These are phyloP conservation scores for Lichtheimia ornata DNA, from an alignment of 371 early-diverging fungal genomes.

Conservation along the genomic window DNA sequence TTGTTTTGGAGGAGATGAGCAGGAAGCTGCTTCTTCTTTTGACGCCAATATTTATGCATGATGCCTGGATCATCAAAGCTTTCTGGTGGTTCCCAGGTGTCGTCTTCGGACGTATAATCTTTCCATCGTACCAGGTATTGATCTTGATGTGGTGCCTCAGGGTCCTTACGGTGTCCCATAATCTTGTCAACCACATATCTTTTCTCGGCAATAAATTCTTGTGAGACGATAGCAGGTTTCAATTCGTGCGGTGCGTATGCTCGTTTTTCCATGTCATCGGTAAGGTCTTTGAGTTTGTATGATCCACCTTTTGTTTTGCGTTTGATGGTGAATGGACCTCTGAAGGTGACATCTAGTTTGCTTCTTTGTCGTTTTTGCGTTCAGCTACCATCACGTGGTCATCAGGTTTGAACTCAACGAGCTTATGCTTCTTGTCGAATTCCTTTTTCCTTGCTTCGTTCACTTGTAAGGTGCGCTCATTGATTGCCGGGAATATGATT, in stretches of 20 bases:
- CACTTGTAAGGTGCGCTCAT: background rate
- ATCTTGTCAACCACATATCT: conserved; percentile 6
- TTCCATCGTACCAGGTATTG: conserved; percentile 23
- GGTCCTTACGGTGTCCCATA: background rate
- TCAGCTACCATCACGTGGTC: background rate
- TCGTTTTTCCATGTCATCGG: background rate
- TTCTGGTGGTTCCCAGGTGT: conserved; percentile 28
- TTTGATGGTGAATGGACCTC: conserved; percentile 7
- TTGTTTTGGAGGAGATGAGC: no score
- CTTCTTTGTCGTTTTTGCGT: background rate
- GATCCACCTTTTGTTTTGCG: conserved; percentile 12
- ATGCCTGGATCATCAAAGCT: conserved; percentile 16
- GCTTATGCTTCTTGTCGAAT: background rate
- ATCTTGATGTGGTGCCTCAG: conserved; percentile 3
- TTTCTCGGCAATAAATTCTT: conserved; percentile 1
- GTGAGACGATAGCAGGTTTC: background rate
- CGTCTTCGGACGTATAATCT: conserved; percentile 19
- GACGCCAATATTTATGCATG: conserved; percentile 16
- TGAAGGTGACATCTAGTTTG: background rate
- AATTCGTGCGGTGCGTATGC: conserved; percentile 2
- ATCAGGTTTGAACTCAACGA: background rate
- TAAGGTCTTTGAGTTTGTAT: conserved; percentile 10
- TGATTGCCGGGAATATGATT: background rate
- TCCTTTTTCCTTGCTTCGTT: background rate
- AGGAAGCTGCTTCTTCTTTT: no score